phyloP scores from a whole-genome alignment of 148 eudicot species.

The Limonium bicolor region DNA sequence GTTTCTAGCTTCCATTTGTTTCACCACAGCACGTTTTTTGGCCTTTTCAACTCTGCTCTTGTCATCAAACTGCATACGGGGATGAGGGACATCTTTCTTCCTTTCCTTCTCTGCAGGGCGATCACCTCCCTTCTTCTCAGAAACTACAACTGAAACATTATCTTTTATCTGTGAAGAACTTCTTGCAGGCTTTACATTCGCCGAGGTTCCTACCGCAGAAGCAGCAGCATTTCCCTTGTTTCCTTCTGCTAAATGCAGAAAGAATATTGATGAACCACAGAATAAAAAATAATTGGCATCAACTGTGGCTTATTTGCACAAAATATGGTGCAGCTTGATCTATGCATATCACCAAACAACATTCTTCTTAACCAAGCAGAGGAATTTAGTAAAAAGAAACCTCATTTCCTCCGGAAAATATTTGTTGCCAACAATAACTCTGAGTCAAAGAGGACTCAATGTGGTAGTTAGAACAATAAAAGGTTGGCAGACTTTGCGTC shows the following conservation, averaged over 20 bases:
- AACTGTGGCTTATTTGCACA: no score
- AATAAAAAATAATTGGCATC: no score
- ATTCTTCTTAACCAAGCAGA: no score
- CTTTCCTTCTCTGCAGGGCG: constrained; percentile 75
- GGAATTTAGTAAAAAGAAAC: no score
- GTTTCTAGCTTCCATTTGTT: constrained; percentile 81
- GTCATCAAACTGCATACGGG: constrained; percentile 98
- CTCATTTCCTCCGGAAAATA: no score
- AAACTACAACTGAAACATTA: constrained; percentile 41
- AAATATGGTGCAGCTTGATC: no score
- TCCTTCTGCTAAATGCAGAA: constrained; percentile 41
- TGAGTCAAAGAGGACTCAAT: no score
- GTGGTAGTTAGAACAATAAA: no score
- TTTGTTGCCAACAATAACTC: no score
- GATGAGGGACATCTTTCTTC: constrained; percentile 95
- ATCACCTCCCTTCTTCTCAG: constrained; percentile 76
- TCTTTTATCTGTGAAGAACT: constrained; percentile 46
- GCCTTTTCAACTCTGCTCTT: constrained; percentile 84
- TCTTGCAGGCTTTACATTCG: constrained; percentile 37
- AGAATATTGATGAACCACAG: constrained; percentile 1
- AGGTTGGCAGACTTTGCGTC: no score
- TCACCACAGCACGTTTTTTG: constrained; percentile 80
- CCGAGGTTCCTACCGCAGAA: constrained; percentile 28
- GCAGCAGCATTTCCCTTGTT: constrained; percentile 26
- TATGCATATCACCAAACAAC: no score